phyloP scores from a whole-genome alignment of 1,284 basidiomycete species.

The Sparassis latifolia region DNA sequence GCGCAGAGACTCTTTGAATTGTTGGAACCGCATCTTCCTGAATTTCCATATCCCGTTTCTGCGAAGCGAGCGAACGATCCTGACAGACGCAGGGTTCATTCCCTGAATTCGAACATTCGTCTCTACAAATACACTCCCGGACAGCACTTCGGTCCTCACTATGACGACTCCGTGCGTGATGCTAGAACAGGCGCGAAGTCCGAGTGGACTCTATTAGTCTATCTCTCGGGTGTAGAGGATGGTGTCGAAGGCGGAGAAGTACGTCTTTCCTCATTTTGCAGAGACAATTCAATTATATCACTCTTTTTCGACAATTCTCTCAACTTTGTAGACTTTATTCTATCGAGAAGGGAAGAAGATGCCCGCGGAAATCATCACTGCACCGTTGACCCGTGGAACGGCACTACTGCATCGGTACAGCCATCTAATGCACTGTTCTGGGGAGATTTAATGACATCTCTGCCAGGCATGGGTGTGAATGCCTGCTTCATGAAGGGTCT shows the following conservation, averaged over 20 bases:
- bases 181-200: constrained; percentile 49
- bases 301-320: neutral
- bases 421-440: neutral
- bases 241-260: constrained; percentile 74
- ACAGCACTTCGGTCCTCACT: constrained; percentile 71
- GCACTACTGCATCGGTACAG: constrained; percentile 67
- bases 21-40: constrained; percentile 54
- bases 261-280: constrained; percentile 7
- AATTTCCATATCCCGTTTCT: constrained; percentile 47
- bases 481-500: constrained; percentile 74
- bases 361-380: constrained; percentile 45
- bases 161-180: constrained; percentile 66
- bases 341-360: constrained; percentile 51
- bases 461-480: constrained; percentile 66
- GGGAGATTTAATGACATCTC: neutral
- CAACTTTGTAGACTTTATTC: constrained; percentile 56
- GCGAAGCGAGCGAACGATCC: constrained; percentile 26
- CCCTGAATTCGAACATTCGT: constrained; percentile 64
- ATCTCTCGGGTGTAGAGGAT: constrained; percentile 66
- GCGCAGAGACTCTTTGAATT: constrained; percentile 47
- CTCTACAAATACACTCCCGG: constrained; percentile 61
- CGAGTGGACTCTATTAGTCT: constrained; percentile 79
- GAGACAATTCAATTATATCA: too few relatives aligned
- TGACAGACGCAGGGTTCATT: constrained; percentile 39
- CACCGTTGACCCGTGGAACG: constrained; percentile 59